These are phyloP conservation scores for Alternaria ethzedia DNA, from an alignment of 2,329 filamentous ascomycete species.

Conservation along the genomic window DNA sequence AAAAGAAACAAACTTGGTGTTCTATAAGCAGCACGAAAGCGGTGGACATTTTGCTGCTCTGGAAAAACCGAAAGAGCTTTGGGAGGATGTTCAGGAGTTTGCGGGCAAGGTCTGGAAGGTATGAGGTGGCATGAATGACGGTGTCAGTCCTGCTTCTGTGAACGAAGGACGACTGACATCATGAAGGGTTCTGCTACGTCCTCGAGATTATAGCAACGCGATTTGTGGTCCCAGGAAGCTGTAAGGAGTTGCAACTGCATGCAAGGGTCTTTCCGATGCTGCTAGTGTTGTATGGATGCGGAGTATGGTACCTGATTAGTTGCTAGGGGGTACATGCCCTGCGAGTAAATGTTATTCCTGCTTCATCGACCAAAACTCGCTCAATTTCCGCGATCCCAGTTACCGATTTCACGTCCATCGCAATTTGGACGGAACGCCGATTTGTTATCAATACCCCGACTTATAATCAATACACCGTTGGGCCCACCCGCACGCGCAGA, in stretches of 20 bases:
- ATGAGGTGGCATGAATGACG: conserved; percentile 11
- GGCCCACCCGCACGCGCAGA: not conserved
- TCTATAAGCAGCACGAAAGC: conserved; percentile 47
- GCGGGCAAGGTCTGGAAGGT: conserved; percentile 46
- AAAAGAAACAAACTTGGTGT: conserved; percentile 49
- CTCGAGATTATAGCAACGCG: conserved; percentile 1
- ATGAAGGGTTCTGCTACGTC: not conserved
- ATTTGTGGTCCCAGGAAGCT: not conserved
- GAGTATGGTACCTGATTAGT: not conserved
- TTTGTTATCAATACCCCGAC: not conserved
- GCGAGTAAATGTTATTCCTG: not conserved
- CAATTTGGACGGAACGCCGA: not conserved
- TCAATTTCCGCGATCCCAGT: not conserved
- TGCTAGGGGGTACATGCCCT: not conserved
- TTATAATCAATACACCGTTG: not conserved
- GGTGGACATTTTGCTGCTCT: conserved; percentile 64
- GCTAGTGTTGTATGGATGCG: not conserved
- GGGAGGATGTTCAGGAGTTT: conserved; percentile 56
- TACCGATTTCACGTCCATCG: not conserved
- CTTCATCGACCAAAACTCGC: not conserved
- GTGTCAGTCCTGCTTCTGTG: not conserved
- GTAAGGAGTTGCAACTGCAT: not conserved
- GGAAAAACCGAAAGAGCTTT: conserved; percentile 52
- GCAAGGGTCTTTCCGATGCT: not conserved
- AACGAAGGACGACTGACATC: not conserved